Conservation (phyloP, 139 green algal species). For the Chlamydomonas applanata region DNA sequence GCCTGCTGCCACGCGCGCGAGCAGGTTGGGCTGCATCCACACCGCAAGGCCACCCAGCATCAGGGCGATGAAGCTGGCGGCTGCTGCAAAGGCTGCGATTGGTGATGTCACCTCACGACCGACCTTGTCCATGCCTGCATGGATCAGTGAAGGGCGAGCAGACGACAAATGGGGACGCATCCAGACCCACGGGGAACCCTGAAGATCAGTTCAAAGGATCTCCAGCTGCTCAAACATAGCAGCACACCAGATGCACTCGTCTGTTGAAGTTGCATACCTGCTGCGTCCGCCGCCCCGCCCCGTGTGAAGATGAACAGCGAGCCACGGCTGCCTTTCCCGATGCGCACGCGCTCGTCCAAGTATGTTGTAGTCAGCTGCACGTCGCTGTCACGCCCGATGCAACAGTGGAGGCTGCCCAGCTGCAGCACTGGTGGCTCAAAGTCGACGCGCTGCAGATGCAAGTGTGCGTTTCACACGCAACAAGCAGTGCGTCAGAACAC, state of each 20-base stretch:
- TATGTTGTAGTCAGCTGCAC: conserved; percentile 80
- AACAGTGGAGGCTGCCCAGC: conserved; percentile 46
- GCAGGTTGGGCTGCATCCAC: conserved; percentile 7
- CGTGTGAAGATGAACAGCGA: conserved; percentile 78
- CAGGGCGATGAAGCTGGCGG: conserved; percentile 29
- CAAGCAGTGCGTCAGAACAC: no score
- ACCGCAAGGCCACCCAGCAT: conserved; percentile 24
- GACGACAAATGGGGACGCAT: no score
- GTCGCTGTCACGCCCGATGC: conserved; percentile 47
- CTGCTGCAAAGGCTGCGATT: conserved; percentile 21
- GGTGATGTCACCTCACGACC: conserved; percentile 41
- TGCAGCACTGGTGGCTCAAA: conserved; percentile 70
- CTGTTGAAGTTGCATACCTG: conserved; percentile 30
- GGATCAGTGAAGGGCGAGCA: no score
- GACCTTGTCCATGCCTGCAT: conserved; percentile 60
- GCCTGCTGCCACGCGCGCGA: not conserved
- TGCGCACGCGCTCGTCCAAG: conserved; percentile 71
- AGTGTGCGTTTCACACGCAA: no score
- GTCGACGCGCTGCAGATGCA: conserved; percentile 34
- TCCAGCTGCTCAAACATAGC: no score
- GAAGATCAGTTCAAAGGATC: no score
- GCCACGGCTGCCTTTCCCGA: conserved; percentile 70
- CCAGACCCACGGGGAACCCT: no score
- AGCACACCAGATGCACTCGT: not conserved
- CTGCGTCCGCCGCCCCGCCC: conserved; percentile 53